Evolutionary conservation across 2,329 filamentous ascomycete species (phyloP), one percentile per base, ranked within the genome.

Genomic region (Hysterium pulicare): DNA sequence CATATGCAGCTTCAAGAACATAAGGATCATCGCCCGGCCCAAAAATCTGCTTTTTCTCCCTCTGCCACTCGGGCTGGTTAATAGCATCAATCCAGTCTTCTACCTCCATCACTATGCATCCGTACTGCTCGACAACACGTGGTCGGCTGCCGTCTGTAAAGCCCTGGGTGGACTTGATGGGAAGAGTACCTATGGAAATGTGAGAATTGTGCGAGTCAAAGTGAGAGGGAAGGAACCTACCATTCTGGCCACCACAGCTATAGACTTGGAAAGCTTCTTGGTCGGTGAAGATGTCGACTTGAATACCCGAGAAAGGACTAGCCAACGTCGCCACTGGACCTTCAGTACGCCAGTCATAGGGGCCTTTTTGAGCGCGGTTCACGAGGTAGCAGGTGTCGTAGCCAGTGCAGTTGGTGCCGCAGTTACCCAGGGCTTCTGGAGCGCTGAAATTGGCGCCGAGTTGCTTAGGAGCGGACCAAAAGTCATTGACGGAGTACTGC

Each of bases 51-150:
- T 65, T 71, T 52, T 72, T 69, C 35, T 74, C 68, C 42, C 90
- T 79, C 45, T 82, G 82, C 91, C 91, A 96, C 67, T 89, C 80
- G 0, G 90, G 90, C 55, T 94, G 80, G 70, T 95, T 96, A 70
- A 97, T 93, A 20, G 78, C 90, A 62, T 95, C 90, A 59, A 96
- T 95, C 80, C 83, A 96, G 65, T 93, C 90, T 74, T 96, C 81
- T 10, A 93, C 87, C 71, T 96, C 91, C 67, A 96, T 78, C 37
- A 95, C 91, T 20, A 95, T 61, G 67, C 91, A 96, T 23, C 88
- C 90, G 60, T 90, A 88, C 72, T 90, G 64, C 42, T 80, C 76
- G 20, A 89, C 84, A 6, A 78, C 78, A 28, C 83, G 74, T 3
- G 81, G 78, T 54, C 82, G 78, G 23, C 71, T 67, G 24, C 53